Evolutionary conservation across 768 basidiomycete species (phyloP).

Genomic region (Tulasnella sp.): DNA sequence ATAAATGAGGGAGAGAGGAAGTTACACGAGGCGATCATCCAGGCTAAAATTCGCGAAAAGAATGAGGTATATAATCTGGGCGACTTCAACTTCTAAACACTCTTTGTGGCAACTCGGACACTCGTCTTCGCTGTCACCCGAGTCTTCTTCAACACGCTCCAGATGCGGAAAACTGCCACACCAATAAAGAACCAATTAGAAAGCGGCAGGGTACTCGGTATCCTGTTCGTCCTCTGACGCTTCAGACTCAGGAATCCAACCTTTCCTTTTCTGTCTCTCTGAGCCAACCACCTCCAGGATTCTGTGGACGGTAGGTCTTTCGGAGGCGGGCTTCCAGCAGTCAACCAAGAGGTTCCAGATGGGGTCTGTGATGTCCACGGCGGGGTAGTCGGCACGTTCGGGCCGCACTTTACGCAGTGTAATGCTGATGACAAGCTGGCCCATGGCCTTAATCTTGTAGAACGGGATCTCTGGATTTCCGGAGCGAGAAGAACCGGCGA

Average conservation of each 20-base stretch:
- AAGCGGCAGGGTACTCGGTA: background rate
- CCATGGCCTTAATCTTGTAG: constrained; percentile 7
- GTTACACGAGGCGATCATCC: background rate
- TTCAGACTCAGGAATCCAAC: background rate
- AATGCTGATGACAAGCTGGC: constrained; percentile 4
- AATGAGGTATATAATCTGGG: background rate
- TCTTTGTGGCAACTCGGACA: background rate
- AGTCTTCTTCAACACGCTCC: background rate
- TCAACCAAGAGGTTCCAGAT: background rate
- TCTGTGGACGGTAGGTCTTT: background rate
- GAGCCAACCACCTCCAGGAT: background rate
- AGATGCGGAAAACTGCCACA: background rate
- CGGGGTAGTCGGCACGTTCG: background rate
- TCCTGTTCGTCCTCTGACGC: background rate
- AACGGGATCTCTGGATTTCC: constrained; percentile 2
- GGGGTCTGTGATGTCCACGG: background rate
- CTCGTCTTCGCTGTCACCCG: background rate
- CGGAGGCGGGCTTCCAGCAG: background rate
- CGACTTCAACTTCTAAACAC: background rate
- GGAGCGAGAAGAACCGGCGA: background rate
- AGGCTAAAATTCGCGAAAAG: background rate
- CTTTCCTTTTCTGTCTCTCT: background rate
- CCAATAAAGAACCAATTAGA: background rate
- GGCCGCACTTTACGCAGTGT: background rate
- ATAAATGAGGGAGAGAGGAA: background rate